phyloP scores from a whole-genome alignment of 2,329 filamentous ascomycete genomes.

The Knoxdaviesia proteae region DNA sequence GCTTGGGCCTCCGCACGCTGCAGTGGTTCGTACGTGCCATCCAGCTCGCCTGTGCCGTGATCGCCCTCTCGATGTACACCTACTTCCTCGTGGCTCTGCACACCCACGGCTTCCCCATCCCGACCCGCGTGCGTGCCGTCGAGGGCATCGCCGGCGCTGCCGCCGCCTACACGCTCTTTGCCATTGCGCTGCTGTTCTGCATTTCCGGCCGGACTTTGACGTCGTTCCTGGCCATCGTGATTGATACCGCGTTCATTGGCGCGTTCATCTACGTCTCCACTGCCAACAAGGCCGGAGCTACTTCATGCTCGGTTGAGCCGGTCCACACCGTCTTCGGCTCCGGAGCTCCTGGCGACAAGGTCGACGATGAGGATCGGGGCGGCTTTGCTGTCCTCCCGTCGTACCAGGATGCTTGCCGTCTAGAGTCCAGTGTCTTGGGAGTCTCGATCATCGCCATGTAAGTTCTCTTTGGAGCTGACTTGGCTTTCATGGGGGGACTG shows the following conservation, averaged over 20 bases:
- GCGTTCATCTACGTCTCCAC: conserved; percentile 67
- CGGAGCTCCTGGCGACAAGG: conserved; percentile 30
- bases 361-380: conserved; percentile 17
- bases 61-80: conserved; percentile 60
- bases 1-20: conserved; percentile 33
- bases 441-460: conserved; percentile 61
- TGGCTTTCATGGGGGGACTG: not conserved
- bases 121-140: conserved; percentile 48
- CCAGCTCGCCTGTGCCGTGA: conserved; percentile 48
- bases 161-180: conserved; percentile 52
- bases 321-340: conserved; percentile 50
- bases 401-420: conserved; percentile 38
- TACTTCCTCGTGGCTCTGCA: conserved; percentile 64
- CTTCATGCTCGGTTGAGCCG: conserved; percentile 32
- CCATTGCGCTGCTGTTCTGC: conserved; percentile 57
- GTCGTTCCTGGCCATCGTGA: conserved; percentile 48
- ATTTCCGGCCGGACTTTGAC: conserved; percentile 56
- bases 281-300: conserved; percentile 47
- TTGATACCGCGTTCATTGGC: conserved; percentile 59
- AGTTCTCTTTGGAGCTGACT: conserved; percentile 7
- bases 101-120: conserved; percentile 41
- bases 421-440: conserved; percentile 60
- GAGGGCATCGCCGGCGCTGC: conserved; percentile 59
- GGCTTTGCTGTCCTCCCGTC: conserved; percentile 27
- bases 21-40: conserved; percentile 56